Base-by-base conservation (phyloP, 2,329 filamentous ascomycete genomes). In the Fusarium nurragi region DNA sequence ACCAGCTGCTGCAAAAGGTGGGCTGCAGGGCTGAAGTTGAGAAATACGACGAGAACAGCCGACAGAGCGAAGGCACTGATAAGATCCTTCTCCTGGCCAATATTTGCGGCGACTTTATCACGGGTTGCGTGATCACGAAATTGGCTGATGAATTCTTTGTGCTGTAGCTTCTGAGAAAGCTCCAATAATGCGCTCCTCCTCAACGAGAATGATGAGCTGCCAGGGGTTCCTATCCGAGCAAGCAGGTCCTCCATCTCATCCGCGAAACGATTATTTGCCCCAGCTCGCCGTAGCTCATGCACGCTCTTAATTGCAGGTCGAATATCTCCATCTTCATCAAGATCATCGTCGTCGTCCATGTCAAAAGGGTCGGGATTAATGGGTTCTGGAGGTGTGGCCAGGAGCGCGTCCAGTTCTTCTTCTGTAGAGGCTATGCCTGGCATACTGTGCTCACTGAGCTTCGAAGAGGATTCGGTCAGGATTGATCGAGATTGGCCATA, bases 111-210 rank as follows among this genome's bases (percentile, higher is more conserved):
- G 16, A 97, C 80, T 26, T 85, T 85, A 51, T 88, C 84, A 61
- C 92, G 90, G 54, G 90, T 86, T 8, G 88, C 87, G 66, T 92
- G 89, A 61, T 93, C 89, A 19, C 90, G 83, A 69, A 97, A 93
- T 61, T 91, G 88, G 18, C 83, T 81, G 25, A 86, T 80, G 68
- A 91, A 93, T 1, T 80, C 81, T 69, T 88, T 88, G 46, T 89
- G 80, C 45, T 84, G 83, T 38, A 89, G 79, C 68, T 86, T 88
- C 40, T 83, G 80, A 2, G 83, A 83, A 38, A 90, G 74, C 63
- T 90, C 87, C 6, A 89, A 76, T 38, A 90, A 76, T 2, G 86
- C 86, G 49, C 83, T 83, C 50, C 87, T 80, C 63, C 88, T 79
- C 70, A 85, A 79, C 1, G 85, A 86, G 5, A 79, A 78, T 8